Evolutionary conservation across 2,329 filamentous ascomycete species (phyloP).

Genomic region (Orbilia quercus): DNA sequence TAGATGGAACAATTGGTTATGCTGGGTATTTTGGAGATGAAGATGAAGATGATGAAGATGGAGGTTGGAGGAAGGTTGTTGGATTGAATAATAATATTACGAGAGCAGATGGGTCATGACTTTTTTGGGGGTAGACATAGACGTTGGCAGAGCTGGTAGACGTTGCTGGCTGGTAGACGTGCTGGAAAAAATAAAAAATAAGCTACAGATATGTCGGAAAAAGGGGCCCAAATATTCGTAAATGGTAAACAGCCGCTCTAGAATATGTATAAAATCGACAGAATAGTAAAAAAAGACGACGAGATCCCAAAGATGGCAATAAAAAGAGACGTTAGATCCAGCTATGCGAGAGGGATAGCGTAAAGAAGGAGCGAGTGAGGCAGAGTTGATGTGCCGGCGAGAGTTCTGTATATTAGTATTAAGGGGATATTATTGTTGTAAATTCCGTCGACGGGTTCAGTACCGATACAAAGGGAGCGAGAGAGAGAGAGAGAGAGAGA

Average conservation of each 20-base stretch:
- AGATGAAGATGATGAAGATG: background rate
- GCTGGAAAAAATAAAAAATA: background rate
- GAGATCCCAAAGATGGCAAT: background rate
- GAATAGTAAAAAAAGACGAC: background rate
- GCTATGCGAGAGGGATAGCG: conserved; percentile 1
- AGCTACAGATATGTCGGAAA: background rate
- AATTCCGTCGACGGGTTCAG: background rate
- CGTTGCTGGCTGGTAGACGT: background rate
- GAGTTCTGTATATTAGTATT: background rate
- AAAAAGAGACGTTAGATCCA: background rate
- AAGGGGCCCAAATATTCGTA: background rate
- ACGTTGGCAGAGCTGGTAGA: conserved; percentile 10
- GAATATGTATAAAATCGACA: background rate
- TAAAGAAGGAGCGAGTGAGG: background rate
- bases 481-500: no score
- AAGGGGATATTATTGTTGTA: no score
- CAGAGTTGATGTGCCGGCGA: conserved; percentile 5
- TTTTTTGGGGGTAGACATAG: conserved; percentile 8
- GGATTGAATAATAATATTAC: background rate
- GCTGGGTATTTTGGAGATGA: conserved; percentile 2
- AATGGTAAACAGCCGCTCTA: background rate
- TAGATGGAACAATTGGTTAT: background rate
- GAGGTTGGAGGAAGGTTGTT: no score
- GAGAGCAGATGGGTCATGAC: conserved; percentile 3
- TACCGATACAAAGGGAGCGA: background rate